Percentiles rank a stretch among this genome's conserved stretches.
Evolutionary conservation across 495 filamentous ascomycete species (phyloP).

Genomic region (Hypoxylon lienhwacheense): DNA sequence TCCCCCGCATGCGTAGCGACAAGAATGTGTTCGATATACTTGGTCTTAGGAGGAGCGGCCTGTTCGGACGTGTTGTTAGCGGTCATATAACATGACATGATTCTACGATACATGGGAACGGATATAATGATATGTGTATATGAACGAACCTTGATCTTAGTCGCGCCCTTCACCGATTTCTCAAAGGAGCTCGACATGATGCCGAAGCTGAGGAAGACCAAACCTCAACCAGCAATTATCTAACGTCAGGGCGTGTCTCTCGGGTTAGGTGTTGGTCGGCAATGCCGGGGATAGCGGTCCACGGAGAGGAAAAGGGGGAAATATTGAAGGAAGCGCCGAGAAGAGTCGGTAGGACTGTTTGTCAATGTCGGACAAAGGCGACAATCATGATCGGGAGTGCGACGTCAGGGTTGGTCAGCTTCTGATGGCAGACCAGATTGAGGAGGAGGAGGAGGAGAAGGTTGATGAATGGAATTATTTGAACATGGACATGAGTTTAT

Average conservation of each 20-base stretch:
- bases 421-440: slow-evolving; percentile 20
- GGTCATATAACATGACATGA: not conserved
- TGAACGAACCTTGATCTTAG: slow-evolving; percentile 81
- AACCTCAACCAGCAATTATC: slow-evolving; percentile 11
- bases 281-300: slow-evolving; percentile 10
- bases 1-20: slow-evolving; percentile 94
- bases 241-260: not conserved
- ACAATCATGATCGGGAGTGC: slow-evolving; percentile 34
- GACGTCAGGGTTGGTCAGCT: slow-evolving; percentile 25
- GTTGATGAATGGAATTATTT: slow-evolving; percentile 6
- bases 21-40: slow-evolving; percentile 98
- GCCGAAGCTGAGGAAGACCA: slow-evolving; percentile 19
- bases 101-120: not conserved
- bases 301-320: slow-evolving; percentile 8
- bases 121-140: no score
- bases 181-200: slow-evolving; percentile 81
- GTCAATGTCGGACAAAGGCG: slow-evolving; percentile 34
- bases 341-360: slow-evolving; percentile 18
- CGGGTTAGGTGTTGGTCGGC: slow-evolving; percentile 13
- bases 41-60: slow-evolving; percentile 96
- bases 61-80: slow-evolving; percentile 44
- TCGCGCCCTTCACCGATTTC: slow-evolving; percentile 91
- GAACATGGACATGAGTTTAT: not conserved
- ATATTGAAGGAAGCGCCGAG: not conserved
- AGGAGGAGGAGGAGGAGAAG: slow-evolving; percentile 15